Percentiles rank a stretch among this genome's conserved stretches.
These are phyloP conservation scores for Umbelopsis ramanniana DNA, from an alignment of 192 early-diverging fungal genomes.

Conservation along the genomic window DNA sequence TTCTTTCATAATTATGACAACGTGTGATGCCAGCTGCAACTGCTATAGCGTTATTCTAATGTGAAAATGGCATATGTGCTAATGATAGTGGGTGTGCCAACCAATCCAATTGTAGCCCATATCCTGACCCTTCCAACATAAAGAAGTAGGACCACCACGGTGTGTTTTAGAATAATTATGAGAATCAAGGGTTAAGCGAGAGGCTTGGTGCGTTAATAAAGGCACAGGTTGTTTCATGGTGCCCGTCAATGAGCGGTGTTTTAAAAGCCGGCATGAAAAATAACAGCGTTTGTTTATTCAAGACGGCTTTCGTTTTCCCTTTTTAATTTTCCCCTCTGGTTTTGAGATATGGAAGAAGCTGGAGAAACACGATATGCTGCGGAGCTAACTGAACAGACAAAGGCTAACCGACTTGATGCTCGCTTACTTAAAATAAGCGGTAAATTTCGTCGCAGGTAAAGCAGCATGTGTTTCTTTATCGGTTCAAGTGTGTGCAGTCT, in stretches of 20 bases:
- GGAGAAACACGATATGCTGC: background rate
- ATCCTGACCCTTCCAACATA: too few relatives aligned
- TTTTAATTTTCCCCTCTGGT: background rate
- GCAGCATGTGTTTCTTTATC: background rate
- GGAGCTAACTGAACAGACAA: background rate
- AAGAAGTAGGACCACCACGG: too few relatives aligned
- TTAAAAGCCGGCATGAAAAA: background rate
- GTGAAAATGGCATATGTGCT: too few relatives aligned
- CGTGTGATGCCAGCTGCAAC: too few relatives aligned
- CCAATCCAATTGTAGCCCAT: too few relatives aligned
- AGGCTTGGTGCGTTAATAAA: too few relatives aligned
- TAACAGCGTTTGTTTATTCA: background rate
- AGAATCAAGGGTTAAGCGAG: too few relatives aligned
- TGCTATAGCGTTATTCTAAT: too few relatives aligned
- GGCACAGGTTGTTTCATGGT: background rate
- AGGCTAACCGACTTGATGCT: constrained; percentile 5
- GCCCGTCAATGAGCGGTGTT: too few relatives aligned
- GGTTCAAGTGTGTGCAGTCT: background rate
- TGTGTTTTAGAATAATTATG: too few relatives aligned
- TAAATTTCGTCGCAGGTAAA: constrained; percentile 20
- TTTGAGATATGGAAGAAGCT: background rate
- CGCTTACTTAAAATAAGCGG: constrained; percentile 18
- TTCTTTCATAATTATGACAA: too few relatives aligned
- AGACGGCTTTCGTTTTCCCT: background rate
- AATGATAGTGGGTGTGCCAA: too few relatives aligned